Conservation (phyloP, 345 rosid genomes). For the Raphanus sativus region DNA sequence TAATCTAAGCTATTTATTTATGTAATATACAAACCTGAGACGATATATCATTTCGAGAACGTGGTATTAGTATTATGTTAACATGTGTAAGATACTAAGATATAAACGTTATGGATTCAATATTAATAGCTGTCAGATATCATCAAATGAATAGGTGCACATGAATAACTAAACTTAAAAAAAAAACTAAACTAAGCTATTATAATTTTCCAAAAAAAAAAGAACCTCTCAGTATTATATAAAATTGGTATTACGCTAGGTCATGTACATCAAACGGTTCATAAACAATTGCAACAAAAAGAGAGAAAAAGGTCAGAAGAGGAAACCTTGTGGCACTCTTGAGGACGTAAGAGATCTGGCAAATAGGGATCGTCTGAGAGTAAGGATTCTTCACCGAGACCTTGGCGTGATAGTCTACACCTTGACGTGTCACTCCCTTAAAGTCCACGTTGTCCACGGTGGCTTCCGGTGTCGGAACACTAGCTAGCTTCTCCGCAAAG, state of each 20-base stretch:
- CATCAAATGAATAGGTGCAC: not conserved
- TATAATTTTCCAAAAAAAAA: too few species aligned
- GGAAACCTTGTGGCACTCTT: slow-evolving; percentile 66
- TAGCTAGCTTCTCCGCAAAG: slow-evolving; percentile 64
- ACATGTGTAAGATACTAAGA: not conserved
- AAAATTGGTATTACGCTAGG: not conserved
- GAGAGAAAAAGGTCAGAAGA: not conserved
- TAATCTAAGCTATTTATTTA: not conserved
- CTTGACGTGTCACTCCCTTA: slow-evolving; percentile 53
- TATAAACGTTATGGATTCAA: not conserved
- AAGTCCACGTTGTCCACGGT: slow-evolving; percentile 59
- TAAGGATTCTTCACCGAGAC: slow-evolving; percentile 79
- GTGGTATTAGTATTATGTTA: not conserved
- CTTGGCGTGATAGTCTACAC: slow-evolving; percentile 63
- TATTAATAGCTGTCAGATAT: not conserved
- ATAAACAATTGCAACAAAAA: too few species aligned
- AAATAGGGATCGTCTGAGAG: slow-evolving; percentile 63
- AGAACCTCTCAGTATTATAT: too few species aligned
- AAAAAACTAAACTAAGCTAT: not conserved
- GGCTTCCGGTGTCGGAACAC: slow-evolving; percentile 75
- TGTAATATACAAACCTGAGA: not conserved
- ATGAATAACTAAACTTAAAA: not conserved
- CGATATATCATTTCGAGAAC: not conserved
- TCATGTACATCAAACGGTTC: not conserved
- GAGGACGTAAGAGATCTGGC: slow-evolving; percentile 75